Conservation (phyloP, 768 basidiomycete genomes). For the Termitomyces sp. region DNA sequence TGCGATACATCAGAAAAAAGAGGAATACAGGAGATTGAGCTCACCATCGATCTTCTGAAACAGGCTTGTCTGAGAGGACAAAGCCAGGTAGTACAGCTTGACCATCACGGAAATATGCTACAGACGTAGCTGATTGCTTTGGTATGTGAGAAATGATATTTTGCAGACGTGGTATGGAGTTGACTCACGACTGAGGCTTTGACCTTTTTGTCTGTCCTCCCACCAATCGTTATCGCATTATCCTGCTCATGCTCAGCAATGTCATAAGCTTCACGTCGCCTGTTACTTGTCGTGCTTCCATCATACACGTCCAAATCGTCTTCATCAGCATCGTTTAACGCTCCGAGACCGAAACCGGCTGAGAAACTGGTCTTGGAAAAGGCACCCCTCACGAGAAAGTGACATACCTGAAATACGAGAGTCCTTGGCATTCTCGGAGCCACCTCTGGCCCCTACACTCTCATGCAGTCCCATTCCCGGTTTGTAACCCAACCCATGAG, state of each 20-base stretch:
- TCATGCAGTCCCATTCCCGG: constrained; percentile 62
- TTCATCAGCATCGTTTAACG: constrained; percentile 90
- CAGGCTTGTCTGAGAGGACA: constrained; percentile 59
- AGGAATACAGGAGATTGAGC: constrained; percentile 14
- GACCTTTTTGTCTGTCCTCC: constrained; percentile 18
- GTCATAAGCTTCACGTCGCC: constrained; percentile 64
- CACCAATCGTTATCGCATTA: constrained; percentile 43
- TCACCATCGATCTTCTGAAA: constrained; percentile 69
- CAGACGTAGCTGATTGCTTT: constrained; percentile 30
- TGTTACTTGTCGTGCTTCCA: constrained; percentile 27
- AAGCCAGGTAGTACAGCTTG: constrained; percentile 74
- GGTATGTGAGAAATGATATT: constrained; percentile 19
- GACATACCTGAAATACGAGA: constrained; percentile 55
- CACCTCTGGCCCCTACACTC: constrained; percentile 39
- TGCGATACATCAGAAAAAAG: constrained; percentile 24
- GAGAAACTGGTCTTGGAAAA: background rate
- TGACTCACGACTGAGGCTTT: constrained; percentile 27
- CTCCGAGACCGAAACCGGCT: constrained; percentile 89
- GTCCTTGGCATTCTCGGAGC: constrained; percentile 29
- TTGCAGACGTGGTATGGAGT: constrained; percentile 1
- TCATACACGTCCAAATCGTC: constrained; percentile 90
- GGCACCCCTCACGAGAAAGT: background rate
- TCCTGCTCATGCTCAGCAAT: constrained; percentile 62
- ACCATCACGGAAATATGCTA: constrained; percentile 68
- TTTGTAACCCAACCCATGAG: constrained; percentile 80